phyloP scores from a whole-genome alignment of 768 basidiomycete species.

The Hericium erinaceus region DNA sequence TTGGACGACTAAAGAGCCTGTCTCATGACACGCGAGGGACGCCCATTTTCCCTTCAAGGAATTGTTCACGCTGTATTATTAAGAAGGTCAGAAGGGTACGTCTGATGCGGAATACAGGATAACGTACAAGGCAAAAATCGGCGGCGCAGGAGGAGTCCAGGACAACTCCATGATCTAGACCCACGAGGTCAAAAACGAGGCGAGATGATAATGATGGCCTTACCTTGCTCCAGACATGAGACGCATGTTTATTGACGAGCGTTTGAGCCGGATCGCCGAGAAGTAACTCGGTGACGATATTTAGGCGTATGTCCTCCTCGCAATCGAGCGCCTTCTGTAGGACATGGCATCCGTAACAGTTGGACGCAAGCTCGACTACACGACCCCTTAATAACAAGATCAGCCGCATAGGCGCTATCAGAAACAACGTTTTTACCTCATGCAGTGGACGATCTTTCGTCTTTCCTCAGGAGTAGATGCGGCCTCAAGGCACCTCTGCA shows the following conservation, averaged over 20 bases:
- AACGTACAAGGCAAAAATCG: constrained; percentile 76
- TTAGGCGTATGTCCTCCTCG: constrained; percentile 74
- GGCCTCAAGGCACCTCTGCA: constrained; percentile 79
- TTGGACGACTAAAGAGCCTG: constrained; percentile 82
- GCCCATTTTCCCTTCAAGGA: constrained; percentile 87
- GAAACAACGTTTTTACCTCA: constrained; percentile 45
- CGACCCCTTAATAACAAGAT: constrained; percentile 42
- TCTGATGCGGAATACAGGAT: neutral
- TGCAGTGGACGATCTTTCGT: constrained; percentile 75
- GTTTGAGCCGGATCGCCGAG: constrained; percentile 80
- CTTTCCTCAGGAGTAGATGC: constrained; percentile 67
- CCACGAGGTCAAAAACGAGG: neutral
- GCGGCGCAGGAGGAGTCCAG: constrained; percentile 81
- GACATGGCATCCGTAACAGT: constrained; percentile 86
- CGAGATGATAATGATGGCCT: constrained; percentile 1
- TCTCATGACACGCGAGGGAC: constrained; percentile 82
- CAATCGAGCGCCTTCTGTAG: constrained; percentile 86
- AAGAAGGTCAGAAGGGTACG: neutral
- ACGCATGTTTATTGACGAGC: constrained; percentile 83
- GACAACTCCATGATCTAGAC: constrained; percentile 79
- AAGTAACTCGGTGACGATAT: constrained; percentile 80
- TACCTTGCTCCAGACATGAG: constrained; percentile 90
- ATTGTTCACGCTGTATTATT: constrained; percentile 60
- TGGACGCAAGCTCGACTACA: constrained; percentile 79
- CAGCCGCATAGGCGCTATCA: neutral